These are phyloP conservation scores for Pseudonectria buxi DNA, from an alignment of 2,329 filamentous ascomycete genomes.

Conservation along the genomic window DNA sequence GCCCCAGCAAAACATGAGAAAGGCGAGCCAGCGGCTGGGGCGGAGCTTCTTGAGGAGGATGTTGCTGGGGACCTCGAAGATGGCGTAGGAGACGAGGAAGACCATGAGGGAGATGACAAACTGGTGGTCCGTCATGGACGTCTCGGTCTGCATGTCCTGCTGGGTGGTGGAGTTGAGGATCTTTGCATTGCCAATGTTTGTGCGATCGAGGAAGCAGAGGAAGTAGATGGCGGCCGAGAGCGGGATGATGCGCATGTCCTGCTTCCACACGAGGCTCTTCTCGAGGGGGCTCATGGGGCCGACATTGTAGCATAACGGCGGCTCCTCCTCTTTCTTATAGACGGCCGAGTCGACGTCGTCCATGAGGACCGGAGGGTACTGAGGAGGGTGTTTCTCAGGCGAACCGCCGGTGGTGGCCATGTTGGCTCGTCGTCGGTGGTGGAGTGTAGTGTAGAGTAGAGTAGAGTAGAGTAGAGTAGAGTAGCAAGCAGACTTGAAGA, in stretches of 20 bases:
- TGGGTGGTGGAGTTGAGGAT: constrained; percentile 54
- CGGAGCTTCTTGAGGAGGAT: constrained; percentile 58
- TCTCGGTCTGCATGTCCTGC: constrained; percentile 57
- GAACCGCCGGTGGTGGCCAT: constrained; percentile 1
- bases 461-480: no score
- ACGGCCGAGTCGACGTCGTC: constrained; percentile 22
- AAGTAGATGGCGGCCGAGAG: constrained; percentile 59
- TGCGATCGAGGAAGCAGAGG: constrained; percentile 60
- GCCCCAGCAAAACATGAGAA: constrained; percentile 62
- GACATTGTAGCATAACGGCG: constrained; percentile 12
- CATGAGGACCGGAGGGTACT: constrained; percentile 19
- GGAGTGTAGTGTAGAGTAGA: no score
- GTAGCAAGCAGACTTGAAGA: no score
- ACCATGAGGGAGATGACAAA: constrained; percentile 55
- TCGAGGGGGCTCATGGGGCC: constrained; percentile 23
- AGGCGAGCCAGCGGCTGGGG: constrained; percentile 57
- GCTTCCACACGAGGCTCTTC: constrained; percentile 44
- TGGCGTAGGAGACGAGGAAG: constrained; percentile 52
- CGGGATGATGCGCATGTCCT: constrained; percentile 58
- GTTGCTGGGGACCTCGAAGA: constrained; percentile 62
- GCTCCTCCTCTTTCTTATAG: constrained; percentile 15
- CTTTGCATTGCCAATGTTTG: constrained; percentile 64
- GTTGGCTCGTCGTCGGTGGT: no score
- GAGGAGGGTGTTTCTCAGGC: constrained; percentile 13
- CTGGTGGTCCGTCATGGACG: constrained; percentile 53